phyloP scores from a whole-genome alignment of 495 filamentous ascomycete species.

The Penicillium mononematosum region DNA sequence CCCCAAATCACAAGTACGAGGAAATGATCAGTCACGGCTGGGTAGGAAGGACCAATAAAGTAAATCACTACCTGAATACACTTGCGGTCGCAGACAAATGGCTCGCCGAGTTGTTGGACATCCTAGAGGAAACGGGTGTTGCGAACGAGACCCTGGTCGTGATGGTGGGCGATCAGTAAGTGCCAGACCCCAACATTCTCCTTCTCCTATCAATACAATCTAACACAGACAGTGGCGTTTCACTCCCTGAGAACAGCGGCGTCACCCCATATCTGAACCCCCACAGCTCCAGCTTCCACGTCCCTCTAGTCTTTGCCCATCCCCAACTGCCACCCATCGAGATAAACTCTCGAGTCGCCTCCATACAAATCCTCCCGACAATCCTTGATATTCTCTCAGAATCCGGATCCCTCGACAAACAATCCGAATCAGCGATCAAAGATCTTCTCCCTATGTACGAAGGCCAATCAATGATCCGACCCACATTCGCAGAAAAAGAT shows the following conservation, averaged over 20 bases:
- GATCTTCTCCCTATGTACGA: constrained; percentile 44
- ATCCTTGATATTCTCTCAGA: constrained; percentile 42
- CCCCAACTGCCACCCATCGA: constrained; percentile 39
- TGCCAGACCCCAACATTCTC: neutral
- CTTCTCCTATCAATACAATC: neutral
- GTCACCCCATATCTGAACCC: constrained; percentile 41
- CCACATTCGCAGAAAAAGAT: constrained; percentile 20
- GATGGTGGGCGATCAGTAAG: constrained; percentile 46
- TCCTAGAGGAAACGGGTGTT: constrained; percentile 39
- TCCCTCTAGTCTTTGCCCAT: constrained; percentile 43
- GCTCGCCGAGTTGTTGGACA: constrained; percentile 34
- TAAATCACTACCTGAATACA: constrained; percentile 43
- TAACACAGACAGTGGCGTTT: constrained; percentile 24
- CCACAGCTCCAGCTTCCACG: constrained; percentile 40
- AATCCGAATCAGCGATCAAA: constrained; percentile 25
- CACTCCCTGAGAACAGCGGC: constrained; percentile 33
- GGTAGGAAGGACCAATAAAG: constrained; percentile 17
- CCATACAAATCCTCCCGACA: constrained; percentile 42
- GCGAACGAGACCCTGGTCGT: constrained; percentile 46
- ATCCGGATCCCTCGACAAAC: constrained; percentile 33
- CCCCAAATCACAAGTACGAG: constrained; percentile 34
- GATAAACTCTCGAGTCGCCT: constrained; percentile 34
- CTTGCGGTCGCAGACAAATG: constrained; percentile 39
- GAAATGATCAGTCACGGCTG: constrained; percentile 27
- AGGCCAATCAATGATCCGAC: constrained; percentile 45